A percentile compares a stretch with the other conserved stretches of the same genome.
These are phyloP conservation scores for Linum lewisii DNA, from an alignment of 345 rosid species.

Conservation along the genomic window DNA sequence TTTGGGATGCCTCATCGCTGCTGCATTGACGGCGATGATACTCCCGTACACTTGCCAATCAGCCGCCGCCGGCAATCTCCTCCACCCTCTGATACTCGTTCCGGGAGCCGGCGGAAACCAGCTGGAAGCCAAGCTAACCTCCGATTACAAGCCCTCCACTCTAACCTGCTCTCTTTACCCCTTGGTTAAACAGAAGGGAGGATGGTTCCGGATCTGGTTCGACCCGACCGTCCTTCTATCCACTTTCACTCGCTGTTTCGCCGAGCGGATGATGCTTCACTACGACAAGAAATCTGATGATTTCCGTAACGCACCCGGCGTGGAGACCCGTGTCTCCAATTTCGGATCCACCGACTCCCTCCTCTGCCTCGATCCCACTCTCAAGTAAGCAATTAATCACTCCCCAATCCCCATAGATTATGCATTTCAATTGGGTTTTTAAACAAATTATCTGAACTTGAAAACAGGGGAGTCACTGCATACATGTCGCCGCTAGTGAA, in stretches of 20 bases:
- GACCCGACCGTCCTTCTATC: slow-evolving; percentile 53
- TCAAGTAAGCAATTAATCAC: slow-evolving; percentile 41
- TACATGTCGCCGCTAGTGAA: slow-evolving; percentile 68
- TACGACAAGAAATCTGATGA: slow-evolving; percentile 57
- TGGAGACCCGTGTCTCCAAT: slow-evolving; percentile 48
- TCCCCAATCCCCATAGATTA: neutral
- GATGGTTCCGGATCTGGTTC: slow-evolving; percentile 90
- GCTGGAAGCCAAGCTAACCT: slow-evolving; percentile 59
- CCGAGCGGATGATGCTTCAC: slow-evolving; percentile 60
- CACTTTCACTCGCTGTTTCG: slow-evolving; percentile 66
- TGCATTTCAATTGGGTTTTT: neutral
- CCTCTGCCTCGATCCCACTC: slow-evolving; percentile 55
- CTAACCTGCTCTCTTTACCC: slow-evolving; percentile 49
- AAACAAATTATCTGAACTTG: neutral
- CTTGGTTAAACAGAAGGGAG: slow-evolving; percentile 32
- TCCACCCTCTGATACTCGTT: slow-evolving; percentile 59
- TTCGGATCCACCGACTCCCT: slow-evolving; percentile 74
- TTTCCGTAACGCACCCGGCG: slow-evolving; percentile 60
- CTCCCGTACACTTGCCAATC: slow-evolving; percentile 25
- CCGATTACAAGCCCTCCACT: slow-evolving; percentile 44
- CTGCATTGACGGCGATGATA: slow-evolving; percentile 20
- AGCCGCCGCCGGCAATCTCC: slow-evolving; percentile 24
- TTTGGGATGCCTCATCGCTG: neutral
- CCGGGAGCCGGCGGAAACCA: slow-evolving; percentile 92
- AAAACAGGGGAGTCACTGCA: slow-evolving; percentile 34